Percentiles rank a stretch among this genome's conserved stretches.
Evolutionary conservation across 2,329 filamentous ascomycete genomes (phyloP).

Genomic region (Talaromyces sp.): DNA sequence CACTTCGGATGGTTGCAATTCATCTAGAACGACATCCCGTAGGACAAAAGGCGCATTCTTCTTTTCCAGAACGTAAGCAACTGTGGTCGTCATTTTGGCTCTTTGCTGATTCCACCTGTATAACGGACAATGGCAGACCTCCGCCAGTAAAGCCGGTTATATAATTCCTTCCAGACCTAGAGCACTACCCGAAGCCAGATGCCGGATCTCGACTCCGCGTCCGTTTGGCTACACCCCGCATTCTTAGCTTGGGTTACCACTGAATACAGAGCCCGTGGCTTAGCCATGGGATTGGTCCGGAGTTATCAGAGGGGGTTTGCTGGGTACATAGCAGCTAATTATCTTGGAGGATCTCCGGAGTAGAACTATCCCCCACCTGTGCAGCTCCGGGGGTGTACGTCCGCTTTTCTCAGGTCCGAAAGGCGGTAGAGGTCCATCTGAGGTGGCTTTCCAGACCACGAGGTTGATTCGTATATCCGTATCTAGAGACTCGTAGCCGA

Average conservation of each 20-base stretch:
- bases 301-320: neutral
- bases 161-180: neutral
- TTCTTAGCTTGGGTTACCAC: neutral
- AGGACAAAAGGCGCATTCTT: neutral
- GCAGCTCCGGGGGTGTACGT: neutral
- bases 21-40: neutral
- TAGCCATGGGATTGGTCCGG: neutral
- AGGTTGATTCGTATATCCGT: neutral
- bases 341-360: neutral
- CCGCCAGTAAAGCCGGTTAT: neutral
- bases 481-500: neutral
- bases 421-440: neutral
- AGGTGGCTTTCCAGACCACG: neutral
- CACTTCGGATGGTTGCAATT: neutral
- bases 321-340: neutral
- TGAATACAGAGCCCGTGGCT: neutral
- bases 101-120: neutral
- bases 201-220: constrained; percentile 1
- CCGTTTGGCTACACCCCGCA: neutral
- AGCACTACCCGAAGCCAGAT: neutral
- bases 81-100: neutral
- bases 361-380: neutral
- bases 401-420: neutral
- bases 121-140: no score
- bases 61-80: neutral